phyloP scores from a whole-genome alignment of 2,329 filamentous ascomycete species.

The Calonectria pauciramosa region DNA sequence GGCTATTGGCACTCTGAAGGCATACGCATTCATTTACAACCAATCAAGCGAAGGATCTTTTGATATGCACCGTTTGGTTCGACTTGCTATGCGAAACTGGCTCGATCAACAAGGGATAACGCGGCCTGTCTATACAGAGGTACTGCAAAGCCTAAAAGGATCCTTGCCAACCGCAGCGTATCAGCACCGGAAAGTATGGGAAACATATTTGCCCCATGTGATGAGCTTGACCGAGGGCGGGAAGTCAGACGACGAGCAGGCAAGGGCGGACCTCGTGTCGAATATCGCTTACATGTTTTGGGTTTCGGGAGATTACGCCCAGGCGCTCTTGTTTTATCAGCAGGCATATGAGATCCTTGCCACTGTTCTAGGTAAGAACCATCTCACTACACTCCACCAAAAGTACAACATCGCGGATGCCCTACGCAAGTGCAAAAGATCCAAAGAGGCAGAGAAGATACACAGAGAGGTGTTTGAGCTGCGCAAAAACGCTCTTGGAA shows the following conservation, averaged over 20 bases:
- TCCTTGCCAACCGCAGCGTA: slow-evolving; percentile 30
- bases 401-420: not conserved
- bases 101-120: slow-evolving; percentile 32
- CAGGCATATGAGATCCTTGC: not conserved
- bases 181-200: slow-evolving; percentile 39
- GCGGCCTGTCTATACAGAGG: not conserved
- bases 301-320: slow-evolving; percentile 9
- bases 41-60: slow-evolving; percentile 12
- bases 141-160: slow-evolving; percentile 27
- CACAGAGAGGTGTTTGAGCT: not conserved
- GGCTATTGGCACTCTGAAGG: slow-evolving; percentile 44
- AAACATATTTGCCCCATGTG: slow-evolving; percentile 41
- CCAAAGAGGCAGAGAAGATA: slow-evolving; percentile 32
- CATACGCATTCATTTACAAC: slow-evolving; percentile 49
- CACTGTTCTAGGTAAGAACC: not conserved
- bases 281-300: not conserved
- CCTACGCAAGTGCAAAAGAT: not conserved
- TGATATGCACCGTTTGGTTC: slow-evolving; percentile 52
- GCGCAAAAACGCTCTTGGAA: not conserved
- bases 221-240: slow-evolving; percentile 17
- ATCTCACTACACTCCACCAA: not conserved
- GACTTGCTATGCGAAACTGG: slow-evolving; percentile 48
- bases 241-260: not conserved
- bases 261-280: not conserved
- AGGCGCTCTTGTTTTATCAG: slow-evolving; percentile 29